These are phyloP conservation scores for Solanum paucissectum DNA, from an alignment of 257 asterid genomes.

Conservation along the genomic window DNA sequence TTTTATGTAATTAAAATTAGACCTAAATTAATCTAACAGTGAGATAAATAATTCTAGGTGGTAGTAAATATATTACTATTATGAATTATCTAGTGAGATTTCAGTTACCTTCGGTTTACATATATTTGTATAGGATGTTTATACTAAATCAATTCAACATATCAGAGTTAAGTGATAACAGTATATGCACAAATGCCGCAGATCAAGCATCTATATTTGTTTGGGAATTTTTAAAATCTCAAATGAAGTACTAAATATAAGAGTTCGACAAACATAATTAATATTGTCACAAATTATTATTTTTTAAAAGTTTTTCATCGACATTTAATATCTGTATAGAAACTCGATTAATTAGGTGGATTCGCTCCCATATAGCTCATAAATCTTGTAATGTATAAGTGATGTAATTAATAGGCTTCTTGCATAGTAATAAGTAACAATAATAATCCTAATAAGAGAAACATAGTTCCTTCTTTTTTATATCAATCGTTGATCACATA, in stretches of 20 bases:
- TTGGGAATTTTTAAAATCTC: too few relatives aligned
- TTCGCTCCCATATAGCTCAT: too few relatives aligned
- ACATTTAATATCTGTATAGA: too few relatives aligned
- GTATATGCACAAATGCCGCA: background rate
- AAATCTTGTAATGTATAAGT: background rate
- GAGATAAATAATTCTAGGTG: background rate
- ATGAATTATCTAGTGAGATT: background rate
- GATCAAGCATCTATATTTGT: background rate
- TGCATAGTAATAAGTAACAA: background rate
- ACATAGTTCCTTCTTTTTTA: too few relatives aligned
- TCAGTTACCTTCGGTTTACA: background rate
- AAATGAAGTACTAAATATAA: too few relatives aligned
- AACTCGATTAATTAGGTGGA: too few relatives aligned
- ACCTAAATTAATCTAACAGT: background rate
- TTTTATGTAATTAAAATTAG: background rate
- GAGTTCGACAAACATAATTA: too few relatives aligned
- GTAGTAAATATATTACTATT: background rate
- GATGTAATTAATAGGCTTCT: background rate
- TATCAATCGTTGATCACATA: background rate
- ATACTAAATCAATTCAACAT: background rate
- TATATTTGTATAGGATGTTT: background rate
- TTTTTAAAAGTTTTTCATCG: too few relatives aligned
- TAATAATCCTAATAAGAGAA: background rate
- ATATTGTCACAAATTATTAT: too few relatives aligned
- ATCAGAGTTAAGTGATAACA: background rate